Conservation (phyloP, 352 stramenopile genomes). For the Aphanomyces invadans region DNA sequence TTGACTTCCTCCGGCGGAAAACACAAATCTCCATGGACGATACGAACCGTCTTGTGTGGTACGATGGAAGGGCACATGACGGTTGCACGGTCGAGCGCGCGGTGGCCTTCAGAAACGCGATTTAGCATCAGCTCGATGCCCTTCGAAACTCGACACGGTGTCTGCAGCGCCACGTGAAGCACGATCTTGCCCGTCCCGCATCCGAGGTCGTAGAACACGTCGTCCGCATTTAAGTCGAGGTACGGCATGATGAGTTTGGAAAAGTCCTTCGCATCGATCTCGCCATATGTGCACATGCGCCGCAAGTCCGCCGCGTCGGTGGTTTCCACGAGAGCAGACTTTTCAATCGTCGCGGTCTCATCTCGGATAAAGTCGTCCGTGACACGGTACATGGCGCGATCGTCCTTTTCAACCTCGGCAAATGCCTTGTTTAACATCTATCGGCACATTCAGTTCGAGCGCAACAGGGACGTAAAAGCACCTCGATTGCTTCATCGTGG, state of each 20-base stretch:
- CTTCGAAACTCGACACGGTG: constrained; percentile 48
- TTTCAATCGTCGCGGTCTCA: constrained; percentile 45
- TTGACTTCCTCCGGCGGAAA: constrained; percentile 40
- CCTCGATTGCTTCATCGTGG: too few species aligned
- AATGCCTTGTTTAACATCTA: constrained; percentile 17
- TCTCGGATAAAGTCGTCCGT: constrained; percentile 50
- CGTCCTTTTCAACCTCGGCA: constrained; percentile 43
- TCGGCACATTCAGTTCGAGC: background rate
- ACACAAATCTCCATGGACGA: constrained; percentile 72
- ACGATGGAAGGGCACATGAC: constrained; percentile 36
- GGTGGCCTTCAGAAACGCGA: constrained; percentile 49
- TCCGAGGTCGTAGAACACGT: constrained; percentile 79
- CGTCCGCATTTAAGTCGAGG: constrained; percentile 46
- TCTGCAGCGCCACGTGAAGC: constrained; percentile 64
- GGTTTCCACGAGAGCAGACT: constrained; percentile 61
- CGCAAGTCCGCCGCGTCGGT: constrained; percentile 57
- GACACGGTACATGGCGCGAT: constrained; percentile 72
- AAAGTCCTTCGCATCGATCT: constrained; percentile 64
- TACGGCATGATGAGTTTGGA: constrained; percentile 56
- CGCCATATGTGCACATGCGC: constrained; percentile 70
- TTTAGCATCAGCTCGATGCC: constrained; percentile 84
- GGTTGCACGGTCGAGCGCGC: constrained; percentile 46
- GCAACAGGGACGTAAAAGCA: too few species aligned
- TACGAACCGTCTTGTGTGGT: constrained; percentile 41
- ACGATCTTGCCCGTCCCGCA: constrained; percentile 78